Base-by-base conservation (phyloP, 2,329 filamentous ascomycete species). In the Hypoxylon sp. region DNA sequence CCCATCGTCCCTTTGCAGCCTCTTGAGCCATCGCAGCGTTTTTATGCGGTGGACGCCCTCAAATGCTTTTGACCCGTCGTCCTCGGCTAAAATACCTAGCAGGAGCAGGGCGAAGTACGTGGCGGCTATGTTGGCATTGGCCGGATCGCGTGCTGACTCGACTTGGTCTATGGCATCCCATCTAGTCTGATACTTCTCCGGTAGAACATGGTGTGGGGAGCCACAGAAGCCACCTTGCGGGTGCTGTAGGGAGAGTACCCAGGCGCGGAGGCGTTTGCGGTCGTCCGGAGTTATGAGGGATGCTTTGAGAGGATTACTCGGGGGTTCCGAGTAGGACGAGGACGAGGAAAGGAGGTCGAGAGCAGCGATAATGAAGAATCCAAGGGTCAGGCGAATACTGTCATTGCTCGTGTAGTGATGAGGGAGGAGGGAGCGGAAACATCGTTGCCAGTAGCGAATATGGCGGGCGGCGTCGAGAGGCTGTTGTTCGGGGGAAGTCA, bases 401-500 rank as follows among this genome's bases (percentile, higher is more conserved):
- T 99, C 96, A 79, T 92, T 96, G 78, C 90, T 86, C 14, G 93
- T 97, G 83, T 98, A 99, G 70, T 89, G 86, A 50, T 90, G 87
- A 0, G 96, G 96, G 6, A 99, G 89, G 69, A 91, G 87, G 25
- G 91, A 91, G 78, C 91, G 92, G 72, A 96, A 87, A 79, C 95
- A 98, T 78, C 95, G 91, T 72, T 94, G 89, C 91, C 95, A 99
- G 86, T 98, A 99, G 78, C 92, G 93, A 78, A 96, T 85, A 79
- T 99, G 96, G 64, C 86, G 87, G 53, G 88, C 84, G 64, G 85
- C 88, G 77, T 92, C 83, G 69, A 92, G 81, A 30, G 72, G 73
- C 7, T 69, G 68, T 27, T 73, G 72, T 46, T 66, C 56, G 2
- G 70, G 2, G 20, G 17, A 44, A 11, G 40, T 37, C 73, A 73